Percentiles rank a stretch among this genome's conserved stretches.
These are phyloP conservation scores for Penicillium diatomitis DNA, from an alignment of 495 filamentous ascomycete genomes.

Conservation along the genomic window DNA sequence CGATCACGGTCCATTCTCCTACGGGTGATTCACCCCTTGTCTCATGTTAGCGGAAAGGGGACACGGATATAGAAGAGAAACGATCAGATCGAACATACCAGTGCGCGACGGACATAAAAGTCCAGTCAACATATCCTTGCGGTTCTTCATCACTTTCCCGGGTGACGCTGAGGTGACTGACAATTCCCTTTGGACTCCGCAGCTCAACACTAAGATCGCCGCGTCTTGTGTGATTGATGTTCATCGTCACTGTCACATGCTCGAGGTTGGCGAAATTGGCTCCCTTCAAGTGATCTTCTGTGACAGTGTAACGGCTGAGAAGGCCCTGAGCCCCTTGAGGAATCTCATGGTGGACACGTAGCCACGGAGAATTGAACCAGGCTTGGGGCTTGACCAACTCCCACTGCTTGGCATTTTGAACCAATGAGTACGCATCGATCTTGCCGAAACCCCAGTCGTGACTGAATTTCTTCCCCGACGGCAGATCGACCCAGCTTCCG, in stretches of 20 bases:
- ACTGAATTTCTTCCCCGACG: constrained; percentile 76
- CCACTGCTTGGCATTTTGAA: constrained; percentile 79
- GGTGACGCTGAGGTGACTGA: constrained; percentile 73
- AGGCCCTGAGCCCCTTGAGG: constrained; percentile 81
- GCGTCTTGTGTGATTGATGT: constrained; percentile 73
- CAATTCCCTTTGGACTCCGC: constrained; percentile 69
- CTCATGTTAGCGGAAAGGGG: constrained; percentile 4
- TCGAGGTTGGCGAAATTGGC: constrained; percentile 83
- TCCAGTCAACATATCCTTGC: constrained; percentile 89
- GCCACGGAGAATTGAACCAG: constrained; percentile 89
- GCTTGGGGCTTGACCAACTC: constrained; percentile 91
- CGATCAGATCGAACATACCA: constrained; percentile 51
- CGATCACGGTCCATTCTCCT: constrained; percentile 82
- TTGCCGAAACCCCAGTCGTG: constrained; percentile 96
- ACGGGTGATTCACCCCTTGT: constrained; percentile 78
- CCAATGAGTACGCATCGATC: constrained; percentile 75
- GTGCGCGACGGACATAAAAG: constrained; percentile 95
- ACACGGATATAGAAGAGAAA: neutral
- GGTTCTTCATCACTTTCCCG: constrained; percentile 53
- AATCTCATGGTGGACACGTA: constrained; percentile 76
- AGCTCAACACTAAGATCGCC: constrained; percentile 92
- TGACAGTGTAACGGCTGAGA: constrained; percentile 68
- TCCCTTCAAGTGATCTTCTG: constrained; percentile 58
- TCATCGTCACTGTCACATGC: constrained; percentile 97
- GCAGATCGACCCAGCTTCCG: constrained; percentile 70